Percentiles rank a stretch among this genome's conserved stretches.
Conservation (phyloP, 2,329 filamentous ascomycete species). For the Sphaerulina musiva region DNA sequence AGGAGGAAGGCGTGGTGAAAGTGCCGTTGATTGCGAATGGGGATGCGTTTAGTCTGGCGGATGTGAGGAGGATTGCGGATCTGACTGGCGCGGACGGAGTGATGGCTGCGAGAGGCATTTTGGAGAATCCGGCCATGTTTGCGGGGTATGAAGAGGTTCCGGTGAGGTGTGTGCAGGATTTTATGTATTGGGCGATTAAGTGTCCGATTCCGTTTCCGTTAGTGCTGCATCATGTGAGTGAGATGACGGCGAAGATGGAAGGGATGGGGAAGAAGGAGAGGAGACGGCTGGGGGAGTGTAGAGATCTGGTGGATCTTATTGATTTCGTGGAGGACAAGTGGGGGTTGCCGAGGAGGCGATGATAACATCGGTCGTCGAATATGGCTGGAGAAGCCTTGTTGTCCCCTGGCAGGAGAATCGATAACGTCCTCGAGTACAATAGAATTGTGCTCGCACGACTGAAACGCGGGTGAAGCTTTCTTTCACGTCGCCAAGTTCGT, state of each 20-base stretch:
- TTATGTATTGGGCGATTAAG: conserved; percentile 53
- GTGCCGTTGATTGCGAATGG: conserved; percentile 63
- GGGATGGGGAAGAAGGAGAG: conserved; percentile 46
- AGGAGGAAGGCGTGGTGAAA: conserved; percentile 39
- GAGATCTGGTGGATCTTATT: conserved; percentile 32
- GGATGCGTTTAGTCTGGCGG: conserved; percentile 55
- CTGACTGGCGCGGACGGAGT: conserved; percentile 44
- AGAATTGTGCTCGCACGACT: too few relatives aligned
- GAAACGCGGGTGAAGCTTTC: too few relatives aligned
- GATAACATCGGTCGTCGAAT: too few relatives aligned
- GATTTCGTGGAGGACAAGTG: conserved; percentile 32
- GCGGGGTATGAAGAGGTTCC: conserved; percentile 52
- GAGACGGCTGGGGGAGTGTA: conserved; percentile 27
- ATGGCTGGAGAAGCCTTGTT: too few relatives aligned
- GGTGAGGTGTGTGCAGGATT: conserved; percentile 57
- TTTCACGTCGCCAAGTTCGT: too few relatives aligned
- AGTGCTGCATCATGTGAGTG: conserved; percentile 57
- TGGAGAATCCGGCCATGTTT: conserved; percentile 63
- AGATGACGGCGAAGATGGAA: conserved; percentile 57
- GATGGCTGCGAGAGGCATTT: conserved; percentile 63
- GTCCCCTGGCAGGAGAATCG: too few relatives aligned
- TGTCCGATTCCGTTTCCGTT: conserved; percentile 57
- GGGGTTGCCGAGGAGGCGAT: conserved; percentile 3
- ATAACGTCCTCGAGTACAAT: too few relatives aligned
- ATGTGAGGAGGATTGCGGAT: conserved; percentile 31